Base-by-base conservation (phyloP, 805 yeast genomes). In the Yarrowia divulgata region DNA sequence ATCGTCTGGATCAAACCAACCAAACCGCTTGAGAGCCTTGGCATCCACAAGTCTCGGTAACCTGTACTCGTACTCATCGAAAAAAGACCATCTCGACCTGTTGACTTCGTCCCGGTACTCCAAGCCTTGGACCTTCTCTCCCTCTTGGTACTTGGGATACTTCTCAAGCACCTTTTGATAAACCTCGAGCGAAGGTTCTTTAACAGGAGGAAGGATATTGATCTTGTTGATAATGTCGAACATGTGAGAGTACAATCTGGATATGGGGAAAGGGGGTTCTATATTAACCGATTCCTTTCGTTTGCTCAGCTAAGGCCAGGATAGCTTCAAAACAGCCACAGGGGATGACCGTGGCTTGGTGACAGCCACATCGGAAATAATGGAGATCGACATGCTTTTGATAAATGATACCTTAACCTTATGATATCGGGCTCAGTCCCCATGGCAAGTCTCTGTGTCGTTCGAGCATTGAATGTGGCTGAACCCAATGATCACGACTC, bases 101-200 rank as follows among this genome's bases (percentile, higher is more conserved):
- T 42, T n/a, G 46, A 19, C 19, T 42, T 42, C 46, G n/a, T 42
- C 46, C 9, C 46, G 46, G 46, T 42, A 42, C 46, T 42, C 46
- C 19, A 42, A 10, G 19, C 19, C 46, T 42, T 42, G 19, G 10
- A n/a, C 46, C 19, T n/a, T 42, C 12, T 42, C 19, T 12, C n/a
- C 46, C 3, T 42, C 46, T n/a, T 19, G 46, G 46, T n/a, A 42
- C 46, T 42, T 42, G 18, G 46, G 46, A 8, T 42, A 42, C 46
- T 42, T 42, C 10, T 42, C 46, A 19, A 42, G 46, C 19, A 42
- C 46, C 46, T 18, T 19, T 12, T 42, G 46, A 23, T 42, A 42
- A 2, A 42, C 10, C 46, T 42, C 46, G 6, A 19, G 46, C 12
- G 46, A 42, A n/a, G 46, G 46, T 10, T 42, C 46, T 18, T 42